Evolutionary conservation across 2,329 filamentous ascomycete species (phyloP).

Genomic region (Paracamarosporium sp.): DNA sequence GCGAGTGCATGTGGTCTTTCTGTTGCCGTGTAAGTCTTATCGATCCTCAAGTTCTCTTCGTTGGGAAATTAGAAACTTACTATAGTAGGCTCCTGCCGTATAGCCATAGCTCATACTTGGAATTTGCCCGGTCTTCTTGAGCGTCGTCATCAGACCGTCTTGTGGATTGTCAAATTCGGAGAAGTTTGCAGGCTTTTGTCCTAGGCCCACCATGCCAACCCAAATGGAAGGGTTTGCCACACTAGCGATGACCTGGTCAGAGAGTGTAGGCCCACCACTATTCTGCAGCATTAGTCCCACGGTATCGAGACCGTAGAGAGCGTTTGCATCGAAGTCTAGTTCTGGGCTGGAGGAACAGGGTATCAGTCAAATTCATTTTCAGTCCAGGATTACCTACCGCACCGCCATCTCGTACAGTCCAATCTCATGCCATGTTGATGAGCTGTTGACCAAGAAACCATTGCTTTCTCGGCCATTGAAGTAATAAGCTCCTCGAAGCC

Average conservation of each 20-base stretch:
- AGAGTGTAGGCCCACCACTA: slow-evolving; percentile 20
- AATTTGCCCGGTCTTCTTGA: slow-evolving; percentile 20
- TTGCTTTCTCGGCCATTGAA: slow-evolving; percentile 16
- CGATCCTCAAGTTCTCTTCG: background rate
- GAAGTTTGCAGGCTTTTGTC: slow-evolving; percentile 56
- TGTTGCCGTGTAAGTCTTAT: slow-evolving; percentile 5
- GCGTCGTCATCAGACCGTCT: slow-evolving; percentile 13
- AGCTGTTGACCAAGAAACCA: slow-evolving; percentile 18
- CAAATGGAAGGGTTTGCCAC: slow-evolving; percentile 20
- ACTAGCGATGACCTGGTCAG: slow-evolving; percentile 17
- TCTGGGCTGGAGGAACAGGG: slow-evolving; percentile 4
- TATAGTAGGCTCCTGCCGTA: slow-evolving; percentile 27
- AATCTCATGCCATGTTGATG: slow-evolving; percentile 23
- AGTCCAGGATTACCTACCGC: background rate
- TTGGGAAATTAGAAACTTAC: slow-evolving; percentile 14
- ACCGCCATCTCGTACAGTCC: slow-evolving; percentile 18
- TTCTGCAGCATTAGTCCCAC: slow-evolving; percentile 19
- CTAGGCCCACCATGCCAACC: slow-evolving; percentile 46
- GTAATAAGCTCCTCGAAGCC: slow-evolving; percentile 16
- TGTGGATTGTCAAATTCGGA: slow-evolving; percentile 47
- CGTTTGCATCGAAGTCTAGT: slow-evolving; percentile 20
- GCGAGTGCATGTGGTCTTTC: slow-evolving; percentile 21
- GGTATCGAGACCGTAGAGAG: slow-evolving; percentile 24
- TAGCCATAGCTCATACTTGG: slow-evolving; percentile 26
- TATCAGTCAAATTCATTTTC: too few relatives aligned